These are phyloP conservation scores for Polysphondylium violaceum DNA, from an alignment of 78 protist genomes.

Conservation along the genomic window DNA sequence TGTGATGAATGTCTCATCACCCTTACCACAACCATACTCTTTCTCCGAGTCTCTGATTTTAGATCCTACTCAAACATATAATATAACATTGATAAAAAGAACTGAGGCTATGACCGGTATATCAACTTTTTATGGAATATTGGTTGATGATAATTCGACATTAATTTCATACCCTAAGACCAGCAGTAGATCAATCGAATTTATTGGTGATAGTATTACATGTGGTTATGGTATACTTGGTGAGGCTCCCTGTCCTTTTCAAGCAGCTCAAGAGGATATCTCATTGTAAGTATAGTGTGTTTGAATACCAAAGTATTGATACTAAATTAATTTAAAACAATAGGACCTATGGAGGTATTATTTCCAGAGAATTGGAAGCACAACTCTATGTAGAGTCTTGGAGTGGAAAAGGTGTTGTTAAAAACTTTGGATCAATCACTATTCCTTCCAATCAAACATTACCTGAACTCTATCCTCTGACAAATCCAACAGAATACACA, in stretches of 20 bases:
- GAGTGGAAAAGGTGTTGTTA: conserved; percentile 72
- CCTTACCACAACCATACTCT: not conserved
- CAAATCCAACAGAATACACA: not conserved
- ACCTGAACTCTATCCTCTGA: conserved; percentile 19
- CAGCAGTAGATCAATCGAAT: conserved; percentile 1
- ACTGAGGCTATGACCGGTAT: conserved; percentile 49
- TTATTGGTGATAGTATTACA: conserved; percentile 76
- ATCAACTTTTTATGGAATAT: conserved; percentile 24
- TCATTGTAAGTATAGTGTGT: not conserved
- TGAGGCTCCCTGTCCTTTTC: conserved; percentile 22
- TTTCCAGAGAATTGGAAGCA: conserved; percentile 21
- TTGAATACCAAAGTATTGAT: not conserved
- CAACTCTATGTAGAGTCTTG: conserved; percentile 25
- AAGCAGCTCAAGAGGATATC: conserved; percentile 31
- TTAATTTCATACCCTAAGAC: not conserved
- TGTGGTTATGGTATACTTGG: conserved; percentile 57
- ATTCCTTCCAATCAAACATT: conserved; percentile 32
- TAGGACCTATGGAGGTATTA: conserved; percentile 11
- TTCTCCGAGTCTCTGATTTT: not conserved
- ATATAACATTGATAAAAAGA: conserved; percentile 14
- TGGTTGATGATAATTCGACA: conserved; percentile 40
- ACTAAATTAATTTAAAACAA: not conserved
- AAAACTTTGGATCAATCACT: conserved; percentile 33
- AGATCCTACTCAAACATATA: conserved; percentile 1
- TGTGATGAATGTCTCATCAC: not conserved